Base-by-base conservation (phyloP, 208 protist species). In the Crithidia expoeki region DNA sequence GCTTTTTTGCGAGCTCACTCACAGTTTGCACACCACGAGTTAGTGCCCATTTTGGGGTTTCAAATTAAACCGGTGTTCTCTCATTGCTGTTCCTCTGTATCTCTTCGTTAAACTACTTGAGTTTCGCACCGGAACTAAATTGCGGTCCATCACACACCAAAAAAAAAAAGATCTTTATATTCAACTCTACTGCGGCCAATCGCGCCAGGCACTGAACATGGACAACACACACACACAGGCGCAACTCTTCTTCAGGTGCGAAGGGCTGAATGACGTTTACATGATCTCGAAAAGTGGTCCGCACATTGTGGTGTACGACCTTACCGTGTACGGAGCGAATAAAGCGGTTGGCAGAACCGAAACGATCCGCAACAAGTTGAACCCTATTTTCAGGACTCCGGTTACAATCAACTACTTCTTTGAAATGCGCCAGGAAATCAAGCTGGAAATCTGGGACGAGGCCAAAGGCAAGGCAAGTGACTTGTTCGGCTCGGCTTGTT, bases 321-420 rank as follows among this genome's bases (percentile, higher is more conserved):
- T 25, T 0, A 62, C 57, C 14, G 14, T 44, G 10, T 10, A 50
- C 19, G 21, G 25, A 6, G 11, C 38, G 5, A 11, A 2, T 1
- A 7, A 14, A 0, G 14, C 4, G 2, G 38, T 50, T 4, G 57
- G 57, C 2, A 34, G n/a, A 4, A 62, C 57, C 2, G 57, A 62
- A 47, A 68, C 74, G 3, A 30, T 83, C 6, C 49, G 42, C 30
- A 68, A 83, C 55, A 72, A 80, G 10, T 44, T 83, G 21, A 86
- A 83, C 46, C 81, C 77, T 0, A 53, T 74, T 49, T 83, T 82
- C 52, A 62, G 80, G 34, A 76, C 68, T 0, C 16, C 28, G 14
- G 19, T 86, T 4, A n/a, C 47, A 1, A n/a, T n/a, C n/a, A n/a
- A n/a, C n/a, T n/a, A n/a, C n/a, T n/a, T n/a, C n/a, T n/a, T n/a